Evolutionary conservation across 73 alveolate species (phyloP).

Genomic region (Symbiodinium pilosum): DNA sequence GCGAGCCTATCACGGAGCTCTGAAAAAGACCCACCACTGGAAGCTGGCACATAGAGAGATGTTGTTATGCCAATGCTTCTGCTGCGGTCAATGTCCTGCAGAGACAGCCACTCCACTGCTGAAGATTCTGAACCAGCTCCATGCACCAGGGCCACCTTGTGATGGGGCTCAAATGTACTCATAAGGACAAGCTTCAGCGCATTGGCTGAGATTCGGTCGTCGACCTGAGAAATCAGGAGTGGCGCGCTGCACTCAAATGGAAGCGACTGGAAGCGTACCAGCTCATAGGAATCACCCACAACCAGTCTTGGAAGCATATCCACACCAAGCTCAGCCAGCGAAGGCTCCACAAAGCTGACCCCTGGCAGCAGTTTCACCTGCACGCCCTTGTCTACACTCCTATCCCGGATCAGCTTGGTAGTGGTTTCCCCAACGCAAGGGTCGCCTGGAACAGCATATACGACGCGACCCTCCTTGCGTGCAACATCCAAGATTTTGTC

Average conservation of each 20-base stretch:
- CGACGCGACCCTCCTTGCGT: neutral
- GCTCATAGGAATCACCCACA: conserved; percentile 32
- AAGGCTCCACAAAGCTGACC: conserved; percentile 39
- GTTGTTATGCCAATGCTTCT: conserved; percentile 34
- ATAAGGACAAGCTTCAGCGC: conserved; percentile 39
- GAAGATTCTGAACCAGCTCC: neutral
- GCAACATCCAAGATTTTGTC: conserved; percentile 18
- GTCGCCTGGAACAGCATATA: conserved; percentile 38
- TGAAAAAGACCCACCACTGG: conserved; percentile 14
- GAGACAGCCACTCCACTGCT: conserved; percentile 40
- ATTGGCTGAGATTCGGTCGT: conserved; percentile 26
- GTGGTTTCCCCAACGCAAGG: conserved; percentile 65
- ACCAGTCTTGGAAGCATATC: conserved; percentile 32
- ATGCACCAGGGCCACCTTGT: conserved; percentile 33
- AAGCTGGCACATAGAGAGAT: conserved; percentile 26
- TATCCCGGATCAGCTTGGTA: neutral
- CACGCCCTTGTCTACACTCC: neutral
- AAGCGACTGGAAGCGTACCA: neutral
- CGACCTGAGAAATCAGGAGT: conserved; percentile 47
- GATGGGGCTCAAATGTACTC: conserved; percentile 13
- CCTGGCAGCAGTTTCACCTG: conserved; percentile 12
- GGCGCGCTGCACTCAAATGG: conserved; percentile 54
- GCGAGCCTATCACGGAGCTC: conserved; percentile 32
- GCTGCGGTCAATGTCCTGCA: conserved; percentile 19
- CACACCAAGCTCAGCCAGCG: conserved; percentile 27